phyloP scores from a whole-genome alignment of 2,329 filamentous ascomycete genomes.

The Chalara sp. region DNA sequence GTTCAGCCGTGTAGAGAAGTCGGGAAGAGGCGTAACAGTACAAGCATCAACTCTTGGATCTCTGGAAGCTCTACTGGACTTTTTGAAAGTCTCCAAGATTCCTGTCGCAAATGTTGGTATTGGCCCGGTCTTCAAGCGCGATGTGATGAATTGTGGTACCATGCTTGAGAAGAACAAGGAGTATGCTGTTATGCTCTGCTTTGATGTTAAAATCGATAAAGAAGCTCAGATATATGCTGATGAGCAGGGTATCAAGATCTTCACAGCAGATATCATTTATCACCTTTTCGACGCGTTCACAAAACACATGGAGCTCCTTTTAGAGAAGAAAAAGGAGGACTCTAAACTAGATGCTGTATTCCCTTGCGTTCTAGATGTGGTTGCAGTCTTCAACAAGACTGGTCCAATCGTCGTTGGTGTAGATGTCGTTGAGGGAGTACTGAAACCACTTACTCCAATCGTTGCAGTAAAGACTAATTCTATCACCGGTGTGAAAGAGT shows the following conservation, averaged over 20 bases:
- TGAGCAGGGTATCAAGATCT: conserved; percentile 92
- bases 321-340: conserved; percentile 92
- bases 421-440: conserved; percentile 85
- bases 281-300: conserved; percentile 97
- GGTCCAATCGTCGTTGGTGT: conserved; percentile 91
- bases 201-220: conserved; percentile 99
- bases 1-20: conserved; percentile 84
- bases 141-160: conserved; percentile 89
- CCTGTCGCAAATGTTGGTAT: conserved; percentile 96
- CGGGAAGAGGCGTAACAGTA: conserved; percentile 90
- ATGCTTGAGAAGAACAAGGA: conserved; percentile 97
- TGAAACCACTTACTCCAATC: conserved; percentile 84
- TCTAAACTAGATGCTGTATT: conserved; percentile 94
- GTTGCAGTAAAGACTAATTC: conserved; percentile 78
- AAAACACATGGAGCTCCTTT: conserved; percentile 81
- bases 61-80: conserved; percentile 90
- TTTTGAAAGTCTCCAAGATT: conserved; percentile 93
- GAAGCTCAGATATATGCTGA: conserved; percentile 88
- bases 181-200: conserved; percentile 98
- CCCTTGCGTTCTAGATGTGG: conserved; percentile 82
- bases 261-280: conserved; percentile 98
- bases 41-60: conserved; percentile 97
- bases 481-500: conserved; percentile 73
- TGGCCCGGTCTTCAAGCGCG: conserved; percentile 94
- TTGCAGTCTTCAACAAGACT: conserved; percentile 98